Conservation (phyloP, 2,329 filamentous ascomycete genomes). For the Ophiocordyceps camponoti-leonardi region DNA sequence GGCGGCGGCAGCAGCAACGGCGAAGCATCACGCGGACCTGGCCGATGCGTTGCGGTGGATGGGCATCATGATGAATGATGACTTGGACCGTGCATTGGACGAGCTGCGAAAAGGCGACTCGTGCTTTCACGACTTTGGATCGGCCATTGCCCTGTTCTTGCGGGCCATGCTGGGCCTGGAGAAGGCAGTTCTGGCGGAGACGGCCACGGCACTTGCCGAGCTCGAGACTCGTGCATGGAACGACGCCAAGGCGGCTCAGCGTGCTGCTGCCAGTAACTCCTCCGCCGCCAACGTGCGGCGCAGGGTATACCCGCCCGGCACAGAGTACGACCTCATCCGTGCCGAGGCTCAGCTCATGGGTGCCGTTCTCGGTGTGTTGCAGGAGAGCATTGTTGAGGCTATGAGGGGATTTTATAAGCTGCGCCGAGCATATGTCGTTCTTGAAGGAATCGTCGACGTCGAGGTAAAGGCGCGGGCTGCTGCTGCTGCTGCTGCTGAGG, state of each 20-base stretch:
- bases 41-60: slow-evolving; percentile 46
- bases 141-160: slow-evolving; percentile 70
- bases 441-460: slow-evolving; percentile 62
- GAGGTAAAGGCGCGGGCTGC: slow-evolving; percentile 34
- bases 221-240: slow-evolving; percentile 63
- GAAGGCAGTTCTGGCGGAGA: slow-evolving; percentile 77
- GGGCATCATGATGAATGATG: slow-evolving; percentile 69
- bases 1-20: neutral
- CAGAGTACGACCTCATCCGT: slow-evolving; percentile 71
- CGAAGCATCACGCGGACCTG: slow-evolving; percentile 34
- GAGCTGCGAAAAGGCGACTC: slow-evolving; percentile 57
- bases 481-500: neutral
- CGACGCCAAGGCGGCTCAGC: slow-evolving; percentile 60
- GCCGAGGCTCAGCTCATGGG: slow-evolving; percentile 80
- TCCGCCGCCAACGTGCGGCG: slow-evolving; percentile 14
- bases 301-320: slow-evolving; percentile 60
- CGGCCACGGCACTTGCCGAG: slow-evolving; percentile 51
- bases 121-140: slow-evolving; percentile 75
- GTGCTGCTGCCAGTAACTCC: slow-evolving; percentile 26
- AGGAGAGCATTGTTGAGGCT: slow-evolving; percentile 82
- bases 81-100: slow-evolving; percentile 68
- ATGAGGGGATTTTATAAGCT: slow-evolving; percentile 88
- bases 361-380: slow-evolving; percentile 74
- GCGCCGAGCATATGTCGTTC: slow-evolving; percentile 68
- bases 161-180: slow-evolving; percentile 79